Conservation (phyloP, 2,329 filamentous ascomycete genomes). For the Seiridium cupressi region DNA sequence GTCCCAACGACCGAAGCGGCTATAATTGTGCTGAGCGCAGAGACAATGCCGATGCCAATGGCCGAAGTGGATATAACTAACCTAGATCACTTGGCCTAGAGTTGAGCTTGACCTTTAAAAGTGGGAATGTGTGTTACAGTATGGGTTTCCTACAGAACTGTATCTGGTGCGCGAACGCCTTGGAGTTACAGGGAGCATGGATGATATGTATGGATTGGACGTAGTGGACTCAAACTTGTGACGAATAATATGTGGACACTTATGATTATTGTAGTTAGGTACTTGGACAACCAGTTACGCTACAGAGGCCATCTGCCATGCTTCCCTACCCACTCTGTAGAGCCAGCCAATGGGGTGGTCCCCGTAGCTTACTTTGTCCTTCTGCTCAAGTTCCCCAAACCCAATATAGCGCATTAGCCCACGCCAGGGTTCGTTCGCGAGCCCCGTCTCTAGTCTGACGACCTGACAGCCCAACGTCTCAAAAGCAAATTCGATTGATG, state of each 20-base stretch:
- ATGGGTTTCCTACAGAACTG: background rate
- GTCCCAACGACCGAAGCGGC: background rate
- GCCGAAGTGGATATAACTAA: background rate
- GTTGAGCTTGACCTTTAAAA: no score
- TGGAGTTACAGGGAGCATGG: background rate
- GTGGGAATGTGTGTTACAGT: no score
- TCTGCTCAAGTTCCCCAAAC: background rate
- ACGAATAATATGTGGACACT: background rate
- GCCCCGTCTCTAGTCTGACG: background rate
- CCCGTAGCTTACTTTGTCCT: background rate
- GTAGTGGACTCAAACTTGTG: background rate
- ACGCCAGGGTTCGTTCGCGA: conserved; percentile 2
- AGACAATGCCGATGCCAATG: background rate
- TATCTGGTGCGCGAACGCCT: background rate
- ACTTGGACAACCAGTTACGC: background rate
- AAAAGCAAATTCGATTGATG: background rate
- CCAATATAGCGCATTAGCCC: background rate
- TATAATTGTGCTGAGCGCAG: background rate
- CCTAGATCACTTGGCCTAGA: no score
- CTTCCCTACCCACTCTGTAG: background rate
- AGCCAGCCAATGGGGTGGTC: background rate
- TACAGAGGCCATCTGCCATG: background rate
- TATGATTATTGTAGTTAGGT: background rate
- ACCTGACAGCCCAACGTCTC: background rate
- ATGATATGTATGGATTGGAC: background rate